These are phyloP conservation scores for Saturnispora hagleri DNA, from an alignment of 805 yeast species.

Conservation along the genomic window DNA sequence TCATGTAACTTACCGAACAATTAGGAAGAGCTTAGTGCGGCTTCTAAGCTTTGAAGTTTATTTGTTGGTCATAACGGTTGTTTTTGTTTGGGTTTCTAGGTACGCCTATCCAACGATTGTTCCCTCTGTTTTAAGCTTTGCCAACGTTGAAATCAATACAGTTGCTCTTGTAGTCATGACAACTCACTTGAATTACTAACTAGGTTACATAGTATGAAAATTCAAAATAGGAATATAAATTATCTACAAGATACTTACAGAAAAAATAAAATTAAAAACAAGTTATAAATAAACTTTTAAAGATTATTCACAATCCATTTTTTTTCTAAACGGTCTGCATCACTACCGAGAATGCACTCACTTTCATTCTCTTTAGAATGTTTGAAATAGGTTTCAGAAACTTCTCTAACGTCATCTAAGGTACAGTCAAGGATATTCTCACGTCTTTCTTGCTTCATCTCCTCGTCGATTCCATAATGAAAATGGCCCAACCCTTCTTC, in stretches of 20 bases:
- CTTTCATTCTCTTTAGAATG: conserved; percentile 11
- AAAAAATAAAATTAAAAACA: not conserved
- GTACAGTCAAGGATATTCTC: conserved; percentile 59
- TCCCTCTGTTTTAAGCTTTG: no score
- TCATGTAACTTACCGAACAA: not conserved
- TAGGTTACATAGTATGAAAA: no score
- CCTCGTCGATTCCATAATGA: conserved; percentile 63
- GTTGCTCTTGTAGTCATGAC: no score
- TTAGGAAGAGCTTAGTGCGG: not conserved
- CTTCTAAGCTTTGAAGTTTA: not conserved
- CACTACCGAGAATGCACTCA: conserved; percentile 17
- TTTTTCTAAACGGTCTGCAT: conserved; percentile 2
- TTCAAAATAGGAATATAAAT: not conserved
- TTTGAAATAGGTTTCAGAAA: conserved; percentile 55
- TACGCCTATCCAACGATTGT: not conserved
- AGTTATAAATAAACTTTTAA: not conserved
- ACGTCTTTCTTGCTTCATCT: conserved; percentile 73
- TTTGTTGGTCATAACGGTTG: not conserved
- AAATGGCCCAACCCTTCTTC: conserved; percentile 66
- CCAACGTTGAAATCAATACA: no score
- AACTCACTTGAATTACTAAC: no score
- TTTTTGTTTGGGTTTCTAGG: not conserved
- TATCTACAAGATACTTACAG: not conserved
- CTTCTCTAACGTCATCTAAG: conserved; percentile 53
- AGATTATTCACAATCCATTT: conserved; percentile 10